Conservation (phyloP, 768 basidiomycete species). For the Rickenella mellea region DNA sequence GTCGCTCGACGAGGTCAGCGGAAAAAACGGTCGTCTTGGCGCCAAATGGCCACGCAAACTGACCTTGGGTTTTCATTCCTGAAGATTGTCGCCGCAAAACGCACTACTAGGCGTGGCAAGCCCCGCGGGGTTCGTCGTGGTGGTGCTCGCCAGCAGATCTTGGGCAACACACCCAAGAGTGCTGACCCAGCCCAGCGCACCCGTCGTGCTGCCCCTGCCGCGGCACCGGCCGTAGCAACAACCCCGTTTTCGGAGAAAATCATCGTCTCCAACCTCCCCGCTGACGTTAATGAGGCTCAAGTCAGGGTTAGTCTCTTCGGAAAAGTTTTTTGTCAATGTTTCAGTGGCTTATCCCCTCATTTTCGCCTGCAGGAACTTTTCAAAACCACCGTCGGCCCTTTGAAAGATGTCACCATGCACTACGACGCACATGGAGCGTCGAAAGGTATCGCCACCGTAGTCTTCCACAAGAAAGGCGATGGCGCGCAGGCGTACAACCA, state of each 20-base stretch:
- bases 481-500: conserved; percentile 86
- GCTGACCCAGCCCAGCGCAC: conserved; percentile 26
- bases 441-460: conserved; percentile 83
- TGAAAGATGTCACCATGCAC: conserved; percentile 74
- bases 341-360: conserved; percentile 1
- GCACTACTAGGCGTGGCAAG: too few relatives aligned
- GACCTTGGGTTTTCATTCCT: too few relatives aligned
- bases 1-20: conserved; percentile 70
- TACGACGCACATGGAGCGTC: conserved; percentile 82
- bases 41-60: too few relatives aligned
- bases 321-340: not conserved
- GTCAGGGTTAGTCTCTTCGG: conserved; percentile 60
- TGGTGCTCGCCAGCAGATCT: conserved; percentile 40
- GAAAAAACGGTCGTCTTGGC: conserved; percentile 9
- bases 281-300: conserved; percentile 87
- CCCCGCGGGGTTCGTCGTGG: conserved; percentile 29
- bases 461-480: conserved; percentile 80
- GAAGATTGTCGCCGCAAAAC: conserved; percentile 70
- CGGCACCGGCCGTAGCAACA: conserved; percentile 22
- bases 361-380: conserved; percentile 75
- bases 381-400: conserved; percentile 78
- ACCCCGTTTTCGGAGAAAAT: conserved; percentile 69
- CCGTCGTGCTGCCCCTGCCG: conserved; percentile 24
- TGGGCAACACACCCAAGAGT: conserved; percentile 42
- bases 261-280: conserved; percentile 89